Percentiles rank a stretch among this genome's conserved stretches.
phyloP scores from a whole-genome alignment of 2,329 filamentous ascomycete species.

The Arthrinium phaeospermum region DNA sequence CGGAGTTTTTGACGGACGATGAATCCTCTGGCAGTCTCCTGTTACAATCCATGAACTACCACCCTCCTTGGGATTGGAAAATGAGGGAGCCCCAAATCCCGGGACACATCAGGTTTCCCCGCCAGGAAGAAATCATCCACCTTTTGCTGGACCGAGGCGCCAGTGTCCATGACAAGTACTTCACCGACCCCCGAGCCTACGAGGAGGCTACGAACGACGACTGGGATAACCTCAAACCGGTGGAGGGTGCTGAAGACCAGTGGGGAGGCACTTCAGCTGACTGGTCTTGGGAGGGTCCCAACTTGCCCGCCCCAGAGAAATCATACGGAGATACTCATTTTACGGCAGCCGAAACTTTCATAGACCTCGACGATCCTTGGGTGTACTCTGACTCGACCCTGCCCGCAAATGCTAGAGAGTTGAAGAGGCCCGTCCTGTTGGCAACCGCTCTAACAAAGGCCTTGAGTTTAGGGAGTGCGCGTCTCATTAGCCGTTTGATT shows the following conservation, averaged over 20 bases:
- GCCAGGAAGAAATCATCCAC: neutral
- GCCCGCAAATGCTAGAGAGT: no score
- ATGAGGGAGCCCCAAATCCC: neutral
- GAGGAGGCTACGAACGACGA: neutral
- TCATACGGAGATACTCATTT: no score
- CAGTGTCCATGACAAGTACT: neutral
- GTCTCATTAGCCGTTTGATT: neutral
- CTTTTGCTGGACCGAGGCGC: neutral
- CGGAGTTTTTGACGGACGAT: neutral
- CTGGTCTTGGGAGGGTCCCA: no score
- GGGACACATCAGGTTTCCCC: neutral
- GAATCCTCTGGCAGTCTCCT: neutral
- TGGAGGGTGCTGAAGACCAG: neutral
- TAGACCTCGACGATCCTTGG: neutral
- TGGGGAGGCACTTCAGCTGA: no score
- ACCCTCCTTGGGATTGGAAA: no score
- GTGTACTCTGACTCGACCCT: no score
- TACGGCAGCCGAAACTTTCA: neutral
- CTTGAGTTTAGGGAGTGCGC: neutral
- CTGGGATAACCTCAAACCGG: no score
- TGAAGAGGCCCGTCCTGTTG: neutral
- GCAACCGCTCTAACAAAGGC: neutral
- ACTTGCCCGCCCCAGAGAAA: no score
- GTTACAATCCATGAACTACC: no score
- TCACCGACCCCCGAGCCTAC: neutral